Conservation (phyloP, 805 yeast species). For the Pichia ethanolica region DNA sequence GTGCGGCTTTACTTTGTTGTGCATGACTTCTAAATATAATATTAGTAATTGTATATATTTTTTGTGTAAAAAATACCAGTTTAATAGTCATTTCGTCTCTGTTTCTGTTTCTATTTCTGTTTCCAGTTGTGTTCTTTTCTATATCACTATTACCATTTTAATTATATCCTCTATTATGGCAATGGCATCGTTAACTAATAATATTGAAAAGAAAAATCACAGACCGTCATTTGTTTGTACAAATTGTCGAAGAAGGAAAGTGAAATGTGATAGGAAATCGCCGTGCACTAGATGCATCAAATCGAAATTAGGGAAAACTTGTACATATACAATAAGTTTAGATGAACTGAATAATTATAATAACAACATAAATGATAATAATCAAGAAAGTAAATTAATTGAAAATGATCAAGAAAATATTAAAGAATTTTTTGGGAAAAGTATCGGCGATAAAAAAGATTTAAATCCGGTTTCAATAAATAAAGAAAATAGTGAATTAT, state of each 20-base stretch:
- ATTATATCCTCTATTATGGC: too few relatives aligned
- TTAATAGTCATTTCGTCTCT: too few relatives aligned
- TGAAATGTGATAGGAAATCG: conserved; percentile 24
- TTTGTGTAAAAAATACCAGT: too few relatives aligned
- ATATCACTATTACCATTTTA: too few relatives aligned
- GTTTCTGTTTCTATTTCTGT: too few relatives aligned
- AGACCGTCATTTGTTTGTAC: conserved; percentile 37
- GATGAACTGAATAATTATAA: background rate
- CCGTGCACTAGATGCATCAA: conserved; percentile 28
- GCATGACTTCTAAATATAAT: too few relatives aligned
- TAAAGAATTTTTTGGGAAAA: background rate
- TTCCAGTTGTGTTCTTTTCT: too few relatives aligned
- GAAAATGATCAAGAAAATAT: too few relatives aligned
- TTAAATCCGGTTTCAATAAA: background rate
- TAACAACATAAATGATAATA: too few relatives aligned
- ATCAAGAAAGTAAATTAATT: background rate
- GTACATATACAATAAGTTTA: background rate
- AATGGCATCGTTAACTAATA: background rate
- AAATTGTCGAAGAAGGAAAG: conserved; percentile 25
- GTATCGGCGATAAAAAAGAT: too few relatives aligned
- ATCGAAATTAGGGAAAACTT: conserved; percentile 2
- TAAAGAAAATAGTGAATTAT: background rate
- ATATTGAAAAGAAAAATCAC: conserved; percentile 29
- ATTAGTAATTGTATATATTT: too few relatives aligned
- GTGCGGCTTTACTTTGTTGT: too few relatives aligned